Evolutionary conservation across 768 basidiomycete species (phyloP).

Genomic region (Kwoniella dendrophila): DNA sequence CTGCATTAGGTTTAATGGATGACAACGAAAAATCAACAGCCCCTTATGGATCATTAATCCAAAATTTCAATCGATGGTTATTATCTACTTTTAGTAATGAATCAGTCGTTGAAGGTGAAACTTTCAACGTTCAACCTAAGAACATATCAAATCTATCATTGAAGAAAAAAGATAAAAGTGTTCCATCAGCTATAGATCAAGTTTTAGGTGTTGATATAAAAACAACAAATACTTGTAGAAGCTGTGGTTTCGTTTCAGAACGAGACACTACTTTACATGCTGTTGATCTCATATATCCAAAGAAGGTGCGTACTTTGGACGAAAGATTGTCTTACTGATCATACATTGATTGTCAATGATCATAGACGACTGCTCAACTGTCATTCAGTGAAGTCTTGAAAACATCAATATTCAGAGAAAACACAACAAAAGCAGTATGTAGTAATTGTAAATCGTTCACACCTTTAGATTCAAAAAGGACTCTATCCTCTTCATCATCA

Average conservation of each 20-base stretch:
- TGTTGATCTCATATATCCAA: slow-evolving; percentile 82
- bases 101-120: slow-evolving; percentile 37
- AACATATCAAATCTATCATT: slow-evolving; percentile 40
- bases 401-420: slow-evolving; percentile 75
- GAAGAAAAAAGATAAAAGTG: slow-evolving; percentile 30
- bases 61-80: slow-evolving; percentile 91
- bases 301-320: slow-evolving; percentile 63
- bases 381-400: slow-evolving; percentile 70
- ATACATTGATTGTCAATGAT: slow-evolving; percentile 4
- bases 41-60: slow-evolving; percentile 83
- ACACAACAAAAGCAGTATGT: slow-evolving; percentile 83
- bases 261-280: slow-evolving; percentile 81
- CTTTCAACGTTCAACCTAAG: slow-evolving; percentile 28
- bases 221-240: slow-evolving; percentile 72
- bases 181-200: slow-evolving; percentile 74
- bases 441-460: slow-evolving; percentile 76
- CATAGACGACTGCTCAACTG: slow-evolving; percentile 23
- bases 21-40: slow-evolving; percentile 74
- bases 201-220: slow-evolving; percentile 77
- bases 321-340: neutral
- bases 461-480: slow-evolving; percentile 70
- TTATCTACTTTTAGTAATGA: slow-evolving; percentile 74
- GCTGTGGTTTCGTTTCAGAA: slow-evolving; percentile 70
- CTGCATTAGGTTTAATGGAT: slow-evolving; percentile 86
- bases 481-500: slow-evolving; percentile 65